Evolutionary conservation across 2,329 filamentous ascomycete species (phyloP).

Genomic region (Aspergillus sp.): DNA sequence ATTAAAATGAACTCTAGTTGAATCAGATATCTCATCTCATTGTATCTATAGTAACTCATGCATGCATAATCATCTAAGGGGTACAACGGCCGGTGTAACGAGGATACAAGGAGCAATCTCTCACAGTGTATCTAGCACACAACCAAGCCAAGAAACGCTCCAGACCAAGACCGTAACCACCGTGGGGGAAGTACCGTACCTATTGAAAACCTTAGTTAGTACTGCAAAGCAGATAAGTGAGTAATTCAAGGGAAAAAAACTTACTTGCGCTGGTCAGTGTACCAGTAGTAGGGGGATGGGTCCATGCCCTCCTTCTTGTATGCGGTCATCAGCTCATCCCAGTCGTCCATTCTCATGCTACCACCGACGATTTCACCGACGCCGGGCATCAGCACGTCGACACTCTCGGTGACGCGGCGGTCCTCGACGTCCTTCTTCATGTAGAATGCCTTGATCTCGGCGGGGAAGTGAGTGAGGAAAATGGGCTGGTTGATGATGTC

Average conservation of each 20-base stretch:
- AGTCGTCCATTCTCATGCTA: constrained; percentile 91
- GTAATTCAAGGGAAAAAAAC: constrained; percentile 30
- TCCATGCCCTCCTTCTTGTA: constrained; percentile 85
- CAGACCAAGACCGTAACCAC: constrained; percentile 86
- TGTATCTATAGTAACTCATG: too few relatives aligned
- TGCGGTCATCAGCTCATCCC: constrained; percentile 81
- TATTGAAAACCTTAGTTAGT: constrained; percentile 27
- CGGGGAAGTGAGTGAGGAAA: constrained; percentile 94
- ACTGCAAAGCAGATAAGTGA: neutral
- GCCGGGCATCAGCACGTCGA: constrained; percentile 83
- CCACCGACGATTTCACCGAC: constrained; percentile 97
- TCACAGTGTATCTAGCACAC: constrained; percentile 61
- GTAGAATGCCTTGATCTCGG: constrained; percentile 98
- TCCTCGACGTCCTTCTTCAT: constrained; percentile 87
- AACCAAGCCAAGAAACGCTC: constrained; percentile 73
- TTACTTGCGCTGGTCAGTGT: constrained; percentile 93
- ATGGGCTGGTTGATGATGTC: constrained; percentile 94
- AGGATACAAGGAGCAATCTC: constrained; percentile 52
- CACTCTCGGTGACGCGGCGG: constrained; percentile 80
- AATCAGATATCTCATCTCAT: too few relatives aligned
- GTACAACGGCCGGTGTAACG: constrained; percentile 48
- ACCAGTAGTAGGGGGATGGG: constrained; percentile 91
- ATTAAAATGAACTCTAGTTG: too few relatives aligned
- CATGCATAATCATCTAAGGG: constrained; percentile 25
- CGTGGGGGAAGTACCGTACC: constrained; percentile 87